Base-by-base conservation (phyloP, 805 yeast species). In the Saccharomycopsis fermentans region DNA sequence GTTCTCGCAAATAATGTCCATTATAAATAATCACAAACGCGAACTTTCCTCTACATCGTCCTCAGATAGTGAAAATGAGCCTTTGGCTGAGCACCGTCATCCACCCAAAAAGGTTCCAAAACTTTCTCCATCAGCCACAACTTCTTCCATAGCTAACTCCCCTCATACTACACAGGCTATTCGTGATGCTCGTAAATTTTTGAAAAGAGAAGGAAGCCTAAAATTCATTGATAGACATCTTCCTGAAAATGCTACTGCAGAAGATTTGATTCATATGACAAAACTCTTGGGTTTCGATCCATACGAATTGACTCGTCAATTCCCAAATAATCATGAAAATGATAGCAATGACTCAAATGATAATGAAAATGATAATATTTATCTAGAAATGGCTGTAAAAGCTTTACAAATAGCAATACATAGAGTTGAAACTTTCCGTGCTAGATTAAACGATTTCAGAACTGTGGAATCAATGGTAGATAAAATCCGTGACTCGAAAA, bases 391-490 rank as follows among this genome's bases (percentile, higher is more conserved):
- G 55, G 72, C 79, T 47, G 77, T 84, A 40, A 75, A 76, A 60
- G 74, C 78, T 56, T 71, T 87, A 48, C 83, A 82, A 64, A 76
- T 76, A 57, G 90, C 89, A 9, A 82, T 88, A 72, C 79, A 80
- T 58, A 81, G 80, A 64, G 89, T 86, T 11, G 66, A 79, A 32
- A 69, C 74, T 47, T 77, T 82, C 58, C 77, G 95, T 60, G 71
- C 79, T 2, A 73, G 87, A 61, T 65, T 86, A 26, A 75, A 78
- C 1, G 69, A 74, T 56, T 81, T 86, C 63, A 71, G 75, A 56
- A 80, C 85, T 0, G 65, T 88, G 2, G 86, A 83, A 11, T 81
- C 83, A 60, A 81, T 86, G 1, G 70, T 81, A 1, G 74, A 73
- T 1, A 78, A 79, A 39, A 74, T 91, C 24, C 63, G 73, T n/a